These are phyloP conservation scores for Volvox reticuliferus DNA, from an alignment of 139 green algal genomes.

Conservation along the genomic window DNA sequence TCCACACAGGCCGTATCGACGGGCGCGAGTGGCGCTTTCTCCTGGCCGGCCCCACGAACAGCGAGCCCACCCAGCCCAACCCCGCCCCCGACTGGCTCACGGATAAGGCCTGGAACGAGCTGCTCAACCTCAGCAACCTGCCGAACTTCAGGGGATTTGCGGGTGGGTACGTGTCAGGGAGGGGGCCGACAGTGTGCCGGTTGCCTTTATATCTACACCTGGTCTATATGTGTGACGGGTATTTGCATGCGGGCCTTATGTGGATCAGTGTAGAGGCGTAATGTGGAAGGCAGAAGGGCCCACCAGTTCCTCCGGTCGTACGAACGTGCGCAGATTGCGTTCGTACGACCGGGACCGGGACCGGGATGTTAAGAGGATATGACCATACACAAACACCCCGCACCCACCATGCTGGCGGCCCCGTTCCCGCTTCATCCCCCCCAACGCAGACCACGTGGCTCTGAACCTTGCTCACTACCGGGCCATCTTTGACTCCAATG, in stretches of 20 bases:
- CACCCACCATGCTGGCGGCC: too few relatives aligned
- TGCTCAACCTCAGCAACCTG: conserved; percentile 77
- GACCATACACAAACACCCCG: too few relatives aligned
- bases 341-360: too few relatives aligned
- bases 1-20: conserved; percentile 62
- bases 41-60: conserved; percentile 62
- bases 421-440: background rate
- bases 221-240: too few relatives aligned
- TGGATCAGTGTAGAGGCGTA: too few relatives aligned
- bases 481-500: conserved; percentile 82
- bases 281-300: too few relatives aligned
- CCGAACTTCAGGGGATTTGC: conserved; percentile 70
- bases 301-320: too few relatives aligned
- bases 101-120: conserved; percentile 85
- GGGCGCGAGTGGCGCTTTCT: conserved; percentile 75
- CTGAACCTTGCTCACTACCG: conserved; percentile 72
- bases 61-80: conserved; percentile 67
- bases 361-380: too few relatives aligned
- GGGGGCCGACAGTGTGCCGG: too few relatives aligned
- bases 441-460: conserved; percentile 59
- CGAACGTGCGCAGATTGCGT: too few relatives aligned
- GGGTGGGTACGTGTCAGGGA: background rate
- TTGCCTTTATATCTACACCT: too few relatives aligned
- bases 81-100: conserved; percentile 81
- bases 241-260: too few relatives aligned